Conservation (phyloP, 805 yeast species). For the Jamesozyma rosinii region DNA sequence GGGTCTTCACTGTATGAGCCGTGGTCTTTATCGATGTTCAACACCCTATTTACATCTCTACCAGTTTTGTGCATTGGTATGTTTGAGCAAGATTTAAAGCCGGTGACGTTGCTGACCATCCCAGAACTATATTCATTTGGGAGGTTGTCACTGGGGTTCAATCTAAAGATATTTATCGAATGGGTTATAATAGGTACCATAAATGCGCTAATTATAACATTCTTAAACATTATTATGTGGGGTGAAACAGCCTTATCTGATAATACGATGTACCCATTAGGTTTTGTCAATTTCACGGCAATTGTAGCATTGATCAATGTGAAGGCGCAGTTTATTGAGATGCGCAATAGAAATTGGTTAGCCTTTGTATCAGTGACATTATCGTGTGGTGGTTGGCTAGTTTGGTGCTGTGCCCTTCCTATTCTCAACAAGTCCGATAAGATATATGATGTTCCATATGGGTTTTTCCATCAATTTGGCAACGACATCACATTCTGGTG, state of each 20-base stretch:
- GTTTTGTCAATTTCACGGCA: conserved; percentile 65
- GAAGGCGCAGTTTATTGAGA: conserved; percentile 74
- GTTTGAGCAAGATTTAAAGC: conserved; percentile 83
- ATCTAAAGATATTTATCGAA: conserved; percentile 52
- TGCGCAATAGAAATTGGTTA: conserved; percentile 62
- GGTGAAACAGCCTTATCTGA: conserved; percentile 62
- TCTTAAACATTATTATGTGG: conserved; percentile 57
- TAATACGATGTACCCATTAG: conserved; percentile 73
- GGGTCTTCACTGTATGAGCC: conserved; percentile 91
- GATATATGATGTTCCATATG: conserved; percentile 60
- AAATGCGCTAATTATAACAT: conserved; percentile 64
- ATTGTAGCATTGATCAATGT: conserved; percentile 64
- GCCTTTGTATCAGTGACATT: conserved; percentile 56
- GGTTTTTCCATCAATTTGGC: conserved; percentile 67
- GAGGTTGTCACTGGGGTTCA: conserved; percentile 63
- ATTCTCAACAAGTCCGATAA: conserved; percentile 48
- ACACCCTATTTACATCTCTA: conserved; percentile 86
- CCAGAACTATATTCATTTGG: conserved; percentile 85
- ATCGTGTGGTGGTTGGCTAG: conserved; percentile 75
- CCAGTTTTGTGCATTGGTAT: conserved; percentile 92
- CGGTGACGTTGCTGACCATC: conserved; percentile 79
- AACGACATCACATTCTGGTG: conserved; percentile 84
- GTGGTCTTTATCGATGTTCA: conserved; percentile 96
- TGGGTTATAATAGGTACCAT: conserved; percentile 76
- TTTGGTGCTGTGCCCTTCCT: conserved; percentile 76